Base-by-base conservation (phyloP, 306 rosid species). In the Trifolium subterraneum region DNA sequence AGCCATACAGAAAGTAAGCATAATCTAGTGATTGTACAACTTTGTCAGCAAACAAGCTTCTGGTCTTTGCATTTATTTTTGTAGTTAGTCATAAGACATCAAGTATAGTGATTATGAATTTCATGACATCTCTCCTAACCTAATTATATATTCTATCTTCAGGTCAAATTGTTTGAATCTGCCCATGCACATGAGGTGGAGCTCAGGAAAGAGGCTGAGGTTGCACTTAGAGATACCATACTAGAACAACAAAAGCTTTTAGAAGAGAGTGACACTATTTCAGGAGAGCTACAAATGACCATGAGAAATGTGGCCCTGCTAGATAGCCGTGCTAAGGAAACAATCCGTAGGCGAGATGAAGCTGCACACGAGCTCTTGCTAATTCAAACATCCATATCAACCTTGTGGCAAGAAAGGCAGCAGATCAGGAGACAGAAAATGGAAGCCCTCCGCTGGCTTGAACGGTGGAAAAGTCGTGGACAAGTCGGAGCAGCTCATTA, bases 371-470 rank as follows among this genome's bases (percentile, higher is more conserved):
- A 90, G 73, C 84, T 85, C 62, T 78, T 68, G 70, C 58, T 84
- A 65, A 86, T 92, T 83, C 91, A 88, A 77, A 84, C 87, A 68
- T 90, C 98, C 39, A 85, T 92, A 75, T 82, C 92, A 81, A 82
- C 83, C 75, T 76, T 92, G 68, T 76, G 80, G 86, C 86, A 81
- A 41, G 98, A 92, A 81, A 88, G 81, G 79, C 90, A 90, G 84
- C 77, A 76, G 80, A 84, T 92, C 60, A 83, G 86, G 73, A 73
- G 82, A 71, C 93, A 90, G 83, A 92, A 88, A 80, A 83, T 79
- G 56, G 92, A 87, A 85, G 98, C 93, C 55, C 74, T 84, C 42
- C 84, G 70, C 82, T 92, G 98, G 98, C 86, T 92, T 27, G 89
- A 88, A 72, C 75, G 89, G 33, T 92, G 98, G 98, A 88, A 79